A percentile compares a stretch with the other conserved stretches of the same genome.
Conservation (phyloP, 1,139 yeast species). For the Debaryomyces psychrophilus region DNA sequence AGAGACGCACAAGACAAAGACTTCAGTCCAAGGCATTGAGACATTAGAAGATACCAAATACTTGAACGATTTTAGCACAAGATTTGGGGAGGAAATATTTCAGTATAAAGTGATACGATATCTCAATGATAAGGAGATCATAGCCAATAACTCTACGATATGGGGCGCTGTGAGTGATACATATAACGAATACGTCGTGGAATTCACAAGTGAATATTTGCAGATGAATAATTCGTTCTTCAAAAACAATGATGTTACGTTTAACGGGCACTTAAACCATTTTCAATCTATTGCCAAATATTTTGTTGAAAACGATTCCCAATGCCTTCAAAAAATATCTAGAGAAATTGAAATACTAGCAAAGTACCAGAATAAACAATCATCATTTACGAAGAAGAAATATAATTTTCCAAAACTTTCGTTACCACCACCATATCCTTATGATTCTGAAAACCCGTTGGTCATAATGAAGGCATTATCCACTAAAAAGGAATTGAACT, state of each 20-base stretch:
- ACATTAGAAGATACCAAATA: slow-evolving; percentile 8
- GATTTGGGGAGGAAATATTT: slow-evolving; percentile 21
- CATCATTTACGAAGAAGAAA: slow-evolving; percentile 2
- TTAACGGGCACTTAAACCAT: slow-evolving; percentile 12
- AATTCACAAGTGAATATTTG: slow-evolving; percentile 8
- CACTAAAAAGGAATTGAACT: slow-evolving; percentile 13
- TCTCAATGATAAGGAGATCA: slow-evolving; percentile 19
- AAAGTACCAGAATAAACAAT: slow-evolving; percentile 2
- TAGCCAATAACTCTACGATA: slow-evolving; percentile 15
- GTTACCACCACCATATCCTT: slow-evolving; percentile 15
- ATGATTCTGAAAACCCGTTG: slow-evolving; percentile 12
- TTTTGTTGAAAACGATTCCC: slow-evolving; percentile 17
- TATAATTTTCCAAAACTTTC: slow-evolving; percentile 17
- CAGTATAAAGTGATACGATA: slow-evolving; percentile 20
- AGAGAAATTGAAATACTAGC: slow-evolving; percentile 14
- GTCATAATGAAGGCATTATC: slow-evolving; percentile 14
- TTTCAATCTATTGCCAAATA: slow-evolving; percentile 15
- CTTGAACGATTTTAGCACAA: slow-evolving; percentile 11
- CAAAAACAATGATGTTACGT: slow-evolving; percentile 15
- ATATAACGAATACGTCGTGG: background rate
- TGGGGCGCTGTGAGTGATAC: slow-evolving; percentile 12
- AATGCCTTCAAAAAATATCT: slow-evolving; percentile 14
- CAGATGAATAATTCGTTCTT: slow-evolving; percentile 14
- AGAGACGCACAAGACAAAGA: slow-evolving; percentile 1
- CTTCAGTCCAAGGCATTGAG: slow-evolving; percentile 1